Conservation (phyloP, 148 eudicot species). For the Rhododendron ovatum region DNA sequence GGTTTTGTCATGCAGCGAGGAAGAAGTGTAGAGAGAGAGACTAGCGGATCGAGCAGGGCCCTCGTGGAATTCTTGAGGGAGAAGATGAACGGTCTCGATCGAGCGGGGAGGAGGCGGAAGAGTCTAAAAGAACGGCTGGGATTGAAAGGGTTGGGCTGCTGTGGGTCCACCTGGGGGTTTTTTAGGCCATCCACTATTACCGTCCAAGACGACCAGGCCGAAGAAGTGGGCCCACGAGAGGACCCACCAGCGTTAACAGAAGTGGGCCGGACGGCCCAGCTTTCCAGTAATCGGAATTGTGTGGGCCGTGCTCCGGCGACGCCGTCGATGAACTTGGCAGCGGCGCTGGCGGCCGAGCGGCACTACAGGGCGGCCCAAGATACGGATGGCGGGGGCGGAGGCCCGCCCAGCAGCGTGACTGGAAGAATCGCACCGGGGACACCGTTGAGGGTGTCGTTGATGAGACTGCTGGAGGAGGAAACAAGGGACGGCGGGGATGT, state of each 20-base stretch:
- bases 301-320: conserved; percentile 7
- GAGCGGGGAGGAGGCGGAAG: conserved; percentile 32
- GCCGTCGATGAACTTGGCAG: conserved; percentile 57
- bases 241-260: not conserved
- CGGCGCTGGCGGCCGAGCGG: conserved; percentile 74
- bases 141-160: conserved; percentile 47
- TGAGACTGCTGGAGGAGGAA: conserved; percentile 78
- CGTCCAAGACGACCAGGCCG: conserved; percentile 18
- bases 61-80: conserved; percentile 54
- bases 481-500: conserved; percentile 43
- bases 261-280: not conserved
- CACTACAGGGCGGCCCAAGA: conserved; percentile 34
- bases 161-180: conserved; percentile 51
- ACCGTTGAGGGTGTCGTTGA: conserved; percentile 65
- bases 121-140: conserved; percentile 58
- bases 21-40: conserved; percentile 12
- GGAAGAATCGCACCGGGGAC: conserved; percentile 24
- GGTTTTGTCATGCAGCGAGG: conserved; percentile 30
- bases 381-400: conserved; percentile 3
- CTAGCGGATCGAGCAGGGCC: conserved; percentile 30
- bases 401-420: conserved; percentile 10
- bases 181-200: conserved; percentile 16
- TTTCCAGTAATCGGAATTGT: conserved; percentile 16
- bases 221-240: conserved; percentile 9
- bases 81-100: conserved; percentile 61